These are phyloP conservation scores for Sugiyamaella pinicola DNA, from an alignment of 1,139 yeast species.

Conservation along the genomic window DNA sequence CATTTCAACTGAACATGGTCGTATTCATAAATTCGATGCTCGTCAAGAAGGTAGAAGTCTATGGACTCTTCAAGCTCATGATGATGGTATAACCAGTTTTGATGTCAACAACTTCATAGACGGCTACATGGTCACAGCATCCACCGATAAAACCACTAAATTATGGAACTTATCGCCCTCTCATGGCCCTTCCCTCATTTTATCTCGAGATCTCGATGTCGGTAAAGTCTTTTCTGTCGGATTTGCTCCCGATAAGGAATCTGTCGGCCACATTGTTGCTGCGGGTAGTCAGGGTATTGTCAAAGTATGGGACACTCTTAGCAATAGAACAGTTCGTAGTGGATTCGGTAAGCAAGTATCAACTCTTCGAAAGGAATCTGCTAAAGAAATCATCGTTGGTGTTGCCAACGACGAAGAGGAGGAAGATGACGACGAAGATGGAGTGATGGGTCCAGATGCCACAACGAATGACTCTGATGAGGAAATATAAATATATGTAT, in stretches of 20 bases:
- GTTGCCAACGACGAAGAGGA: slow-evolving; percentile 53
- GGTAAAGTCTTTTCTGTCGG: slow-evolving; percentile 86
- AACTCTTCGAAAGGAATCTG: slow-evolving; percentile 47
- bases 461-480: slow-evolving; percentile 7
- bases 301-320: slow-evolving; percentile 90
- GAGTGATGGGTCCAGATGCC: not conserved
- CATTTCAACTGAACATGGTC: slow-evolving; percentile 93
- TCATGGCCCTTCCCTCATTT: slow-evolving; percentile 81
- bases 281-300: slow-evolving; percentile 88
- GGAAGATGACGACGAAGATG: slow-evolving; percentile 35
- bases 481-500: slow-evolving; percentile 11
- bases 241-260: slow-evolving; percentile 87
- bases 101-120: slow-evolving; percentile 67
- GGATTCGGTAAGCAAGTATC: slow-evolving; percentile 65
- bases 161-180: slow-evolving; percentile 64
- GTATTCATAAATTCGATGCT: slow-evolving; percentile 84
- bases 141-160: slow-evolving; percentile 83
- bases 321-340: slow-evolving; percentile 75
- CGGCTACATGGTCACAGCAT: slow-evolving; percentile 82
- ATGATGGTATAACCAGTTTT: slow-evolving; percentile 85
- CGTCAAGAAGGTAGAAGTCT: slow-evolving; percentile 66
- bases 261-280: slow-evolving; percentile 77
- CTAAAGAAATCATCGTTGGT: slow-evolving; percentile 59
- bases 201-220: slow-evolving; percentile 89
- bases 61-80: slow-evolving; percentile 98